phyloP scores from a whole-genome alignment of 805 yeast genomes.

The Kuraishia borneana region DNA sequence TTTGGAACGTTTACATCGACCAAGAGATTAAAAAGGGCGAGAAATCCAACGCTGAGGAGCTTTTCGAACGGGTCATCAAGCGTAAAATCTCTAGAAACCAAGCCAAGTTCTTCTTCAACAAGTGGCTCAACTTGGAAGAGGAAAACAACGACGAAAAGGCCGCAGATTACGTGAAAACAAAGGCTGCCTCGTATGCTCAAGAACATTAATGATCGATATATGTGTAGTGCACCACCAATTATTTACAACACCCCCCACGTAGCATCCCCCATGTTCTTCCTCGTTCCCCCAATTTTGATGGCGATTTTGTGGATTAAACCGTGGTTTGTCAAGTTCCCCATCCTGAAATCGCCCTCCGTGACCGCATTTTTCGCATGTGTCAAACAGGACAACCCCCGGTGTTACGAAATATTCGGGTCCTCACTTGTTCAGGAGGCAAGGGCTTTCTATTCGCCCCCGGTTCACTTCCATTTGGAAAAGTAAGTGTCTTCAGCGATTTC shows the following conservation, averaged over 20 bases:
- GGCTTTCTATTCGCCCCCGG: no score
- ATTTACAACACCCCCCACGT: no score
- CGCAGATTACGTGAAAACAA: conserved; percentile 78
- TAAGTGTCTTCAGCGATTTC: no score
- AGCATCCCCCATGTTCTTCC: no score
- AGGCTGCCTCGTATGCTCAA: conserved; percentile 63
- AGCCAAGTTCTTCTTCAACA: conserved; percentile 88
- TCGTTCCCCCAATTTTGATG: not conserved
- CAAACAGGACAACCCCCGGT: no score
- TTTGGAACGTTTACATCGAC: conserved; percentile 93
- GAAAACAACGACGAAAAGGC: conserved; percentile 54
- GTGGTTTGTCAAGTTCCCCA: not conserved
- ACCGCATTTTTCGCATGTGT: no score
- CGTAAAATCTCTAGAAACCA: conserved; percentile 72
- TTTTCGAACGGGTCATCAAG: conserved; percentile 71
- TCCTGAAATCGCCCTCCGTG: no score
- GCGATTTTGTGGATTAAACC: not conserved
- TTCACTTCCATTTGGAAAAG: no score
- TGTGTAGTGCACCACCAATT: no score
- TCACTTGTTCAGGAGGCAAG: no score
- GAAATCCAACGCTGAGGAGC: conserved; percentile 56
- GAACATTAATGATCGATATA: conserved; percentile 3
- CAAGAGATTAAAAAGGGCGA: conserved; percentile 73
- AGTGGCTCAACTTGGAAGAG: conserved; percentile 81
- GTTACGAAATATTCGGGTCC: no score